Evolutionary conservation across 2,329 filamentous ascomycete genomes (phyloP), one percentile per base, ranked within the genome.

Genomic region (Ophiosphaerella korrae): DNA sequence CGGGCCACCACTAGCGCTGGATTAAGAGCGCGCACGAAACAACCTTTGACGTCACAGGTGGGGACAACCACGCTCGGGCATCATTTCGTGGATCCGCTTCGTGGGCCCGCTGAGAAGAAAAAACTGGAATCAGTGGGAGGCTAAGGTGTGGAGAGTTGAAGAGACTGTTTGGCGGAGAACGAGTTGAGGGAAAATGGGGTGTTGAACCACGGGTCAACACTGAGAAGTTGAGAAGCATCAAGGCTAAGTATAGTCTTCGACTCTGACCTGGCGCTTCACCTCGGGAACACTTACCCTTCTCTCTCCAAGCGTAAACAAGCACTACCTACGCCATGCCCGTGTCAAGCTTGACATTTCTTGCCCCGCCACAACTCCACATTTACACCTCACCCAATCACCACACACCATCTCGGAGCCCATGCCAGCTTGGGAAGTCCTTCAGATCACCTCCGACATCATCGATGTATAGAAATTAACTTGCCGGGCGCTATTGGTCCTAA

Each of bases 311-410:
- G 55, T 45, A 49, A 51, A 52, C 47, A 58, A 60, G 61, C 61
- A 58, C 55, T 53, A 52, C 43, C 55, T 53, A 52, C 43, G 37
- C 11, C 35, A 37, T 43, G 49, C 41, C 54, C 45, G 48, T 59
- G 59, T 62, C 55, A 64, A 44, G 59, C 59, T 59, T 57, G 50
- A 47, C 43, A 38, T 55, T 40, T 50, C 42, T 49, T 42, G 50
- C 34, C 34, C 50, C 51, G 46, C 43, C 16, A 35, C 36, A 37
- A 29, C 18, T 52, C 50, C 52, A 61, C 41, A 45, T 4, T 9
- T 6, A 11, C 26, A 29, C 7, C 11, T 29, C 26, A 29, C 26
- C 59, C 55, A 64, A 64, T 62, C 45, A 52, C 3, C 41, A 29
- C 23, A 16, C 43, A 9, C 7, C 7, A 35, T 42, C 36, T 46